Percentiles rank a stretch among this genome's conserved stretches.
Conservation (phyloP, 371 early-diverging fungal species). For the Mortierella sp. region DNA sequence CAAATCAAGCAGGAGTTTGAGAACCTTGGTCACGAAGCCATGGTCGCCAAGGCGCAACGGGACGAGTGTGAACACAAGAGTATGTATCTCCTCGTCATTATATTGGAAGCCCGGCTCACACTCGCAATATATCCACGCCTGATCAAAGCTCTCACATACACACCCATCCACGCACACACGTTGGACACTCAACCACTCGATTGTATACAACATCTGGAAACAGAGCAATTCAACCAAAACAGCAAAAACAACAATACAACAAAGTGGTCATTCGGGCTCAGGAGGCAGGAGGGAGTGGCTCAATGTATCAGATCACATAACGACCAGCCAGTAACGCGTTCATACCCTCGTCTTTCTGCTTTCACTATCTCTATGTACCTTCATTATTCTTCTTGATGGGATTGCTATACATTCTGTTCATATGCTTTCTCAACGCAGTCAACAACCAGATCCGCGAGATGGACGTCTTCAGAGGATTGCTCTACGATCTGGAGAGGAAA, state of each 20-base stretch:
- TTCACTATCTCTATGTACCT: neutral
- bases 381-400: neutral
- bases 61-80: constrained; percentile 94
- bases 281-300: neutral
- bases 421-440: constrained; percentile 27
- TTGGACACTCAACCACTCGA: neutral
- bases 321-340: constrained; percentile 4
- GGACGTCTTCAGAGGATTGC: constrained; percentile 55
- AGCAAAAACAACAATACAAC: neutral
- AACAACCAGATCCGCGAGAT: constrained; percentile 54
- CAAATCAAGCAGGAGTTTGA: constrained; percentile 89
- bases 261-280: neutral
- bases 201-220: neutral
- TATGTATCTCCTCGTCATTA: constrained; percentile 61
- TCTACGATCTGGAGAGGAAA: constrained; percentile 58
- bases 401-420: neutral
- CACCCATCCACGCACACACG: neutral
- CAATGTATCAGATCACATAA: neutral
- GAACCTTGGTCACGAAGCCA: constrained; percentile 81
- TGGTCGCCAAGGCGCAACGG: constrained; percentile 79
- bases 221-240: neutral
- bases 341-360: neutral
- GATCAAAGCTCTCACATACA: constrained; percentile 7
- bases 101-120: constrained; percentile 5
- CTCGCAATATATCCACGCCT: neutral